Base-by-base conservation (phyloP, 768 basidiomycete genomes). In the Boletellus ananiceps region DNA sequence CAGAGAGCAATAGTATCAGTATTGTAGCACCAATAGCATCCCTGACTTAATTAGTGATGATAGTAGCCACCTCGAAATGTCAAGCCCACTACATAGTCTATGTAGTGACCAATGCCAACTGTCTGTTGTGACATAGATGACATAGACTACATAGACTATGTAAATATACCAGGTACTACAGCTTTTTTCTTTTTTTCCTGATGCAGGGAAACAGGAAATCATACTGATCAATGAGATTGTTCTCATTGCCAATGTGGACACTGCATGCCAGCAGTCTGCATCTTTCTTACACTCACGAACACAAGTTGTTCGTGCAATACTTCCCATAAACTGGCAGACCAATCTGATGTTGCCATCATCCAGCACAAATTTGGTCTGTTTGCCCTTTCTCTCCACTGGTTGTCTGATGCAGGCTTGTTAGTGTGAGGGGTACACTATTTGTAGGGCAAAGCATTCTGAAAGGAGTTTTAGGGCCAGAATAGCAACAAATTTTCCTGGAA, bases 381-480 rank as follows among this genome's bases (percentile, higher is more conserved):
- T 25, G 27, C 27, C 4, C 43, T 36, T 37, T 14, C 19, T 42
- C 13, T 32, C 13, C 86, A 89, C 63, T 84, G 86, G 86, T 51
- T 83, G 88, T n/a, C 88, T 59, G 29, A 25, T 5, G 9, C 19
- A 1, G 1, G 6, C 57, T 61, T n/a, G 73, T 71, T n/a, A 60
- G 60, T 54, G 64, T 49, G 61, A 47, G 36, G 51, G 52, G 27
- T 64, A 64, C 19, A 50, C 2, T n/a, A n/a, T 66, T 45, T 82
- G 58, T 18, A 71, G 88, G 90, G 84, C 90, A 16, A 88, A 86
- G 2, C 94, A 94, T 62, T 86, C 84, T 2, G 76, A 86, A 8
- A 86, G 90, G 39, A 88, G 83, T 1, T 94, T 93, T 76, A 88
- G n/a, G n/a, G n/a, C n/a, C n/a, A n/a, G n/a, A n/a, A n/a, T n/a